Evolutionary conservation across 148 eudicot species (phyloP).

Genomic region (Limonium bicolor): DNA sequence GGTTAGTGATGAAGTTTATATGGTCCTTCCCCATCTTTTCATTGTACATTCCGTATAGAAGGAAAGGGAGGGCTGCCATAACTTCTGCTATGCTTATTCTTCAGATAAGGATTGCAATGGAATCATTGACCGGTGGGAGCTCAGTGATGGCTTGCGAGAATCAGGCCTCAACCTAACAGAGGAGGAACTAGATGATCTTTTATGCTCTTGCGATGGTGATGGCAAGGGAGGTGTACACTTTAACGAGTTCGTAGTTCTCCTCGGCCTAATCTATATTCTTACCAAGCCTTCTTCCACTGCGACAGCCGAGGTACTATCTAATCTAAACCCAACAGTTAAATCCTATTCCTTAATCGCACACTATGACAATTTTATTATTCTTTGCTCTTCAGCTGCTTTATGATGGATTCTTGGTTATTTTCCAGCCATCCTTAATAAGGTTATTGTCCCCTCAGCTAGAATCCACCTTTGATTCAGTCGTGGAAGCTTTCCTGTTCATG

Average conservation of each 20-base stretch:
- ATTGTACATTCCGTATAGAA: neutral
- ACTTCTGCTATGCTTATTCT: neutral
- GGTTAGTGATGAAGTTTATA: conserved; percentile 22
- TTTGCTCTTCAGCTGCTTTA: neutral
- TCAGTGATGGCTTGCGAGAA: conserved; percentile 33
- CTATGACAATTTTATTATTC: neutral
- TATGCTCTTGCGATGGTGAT: conserved; percentile 41
- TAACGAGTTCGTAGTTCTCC: conserved; percentile 50
- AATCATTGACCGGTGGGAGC: conserved; percentile 36
- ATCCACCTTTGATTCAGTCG: conserved; percentile 39
- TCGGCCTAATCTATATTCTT: conserved; percentile 43
- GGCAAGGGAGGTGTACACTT: conserved; percentile 41
- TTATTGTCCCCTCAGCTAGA: conserved; percentile 28
- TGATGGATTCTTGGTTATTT: neutral
- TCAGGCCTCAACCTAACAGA: conserved; percentile 24
- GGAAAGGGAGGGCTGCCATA: neutral
- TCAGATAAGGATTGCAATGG: conserved; percentile 48
- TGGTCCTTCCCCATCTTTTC: too few relatives aligned
- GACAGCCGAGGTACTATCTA: conserved; percentile 12
- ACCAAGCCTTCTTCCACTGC: conserved; percentile 27
- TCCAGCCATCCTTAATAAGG: conserved; percentile 26
- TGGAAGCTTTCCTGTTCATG: conserved; percentile 51
- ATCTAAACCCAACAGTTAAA: neutral
- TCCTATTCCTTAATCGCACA: too few relatives aligned
- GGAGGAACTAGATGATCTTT: conserved; percentile 48